Base-by-base conservation (phyloP, 2,329 filamentous ascomycete genomes). In the Neopestalotiopsis sp. region DNA sequence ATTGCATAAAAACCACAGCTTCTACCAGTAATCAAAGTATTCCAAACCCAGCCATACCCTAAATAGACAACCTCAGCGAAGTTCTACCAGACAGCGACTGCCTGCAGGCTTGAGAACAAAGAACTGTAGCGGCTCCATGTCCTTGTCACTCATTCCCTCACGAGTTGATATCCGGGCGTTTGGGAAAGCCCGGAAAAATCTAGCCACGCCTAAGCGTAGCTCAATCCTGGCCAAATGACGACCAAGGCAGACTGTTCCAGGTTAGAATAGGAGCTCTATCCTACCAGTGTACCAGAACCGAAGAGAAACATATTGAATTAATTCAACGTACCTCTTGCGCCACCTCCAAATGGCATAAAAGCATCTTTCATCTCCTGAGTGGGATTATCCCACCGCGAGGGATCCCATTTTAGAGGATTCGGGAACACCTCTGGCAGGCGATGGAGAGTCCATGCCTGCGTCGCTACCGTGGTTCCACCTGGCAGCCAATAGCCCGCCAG, bases 171-270 rank as follows among this genome's bases (percentile, higher is more conserved):
- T 68, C 20, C 59, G 75, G 1, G 78, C 76, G 67, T 76, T 74
- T 0, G 81, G 80, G 70, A 83, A 87, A 40, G 83, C 77, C 0
- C 81, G 79, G 74, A 89, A 88, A 75, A 90, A 87, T 4, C 82
- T 78, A 0, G 86, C 84, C 0, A 83, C 80, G 0, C 82, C 85
- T 42, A 88, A 81, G 9, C 87, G 81, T 38, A 90, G 73, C 73
- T 90, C 88, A 77, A 88, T 87, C 28, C 81, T 79, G 0, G 88
- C 88, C 24, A 91, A 79, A 69, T 90, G 87, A 34, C 87, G 78
- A 1, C 88, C 88, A 17, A 91, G 79, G 70, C 89, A 91, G 2
- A 76, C 78, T 81, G 69, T 12, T 7, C 2, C 3, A 13, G 14
- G 28, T 64, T 9, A 42, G 34, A 64, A 28, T 28, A 0, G 24